Evolutionary conservation across 495 filamentous ascomycete genomes (phyloP).

Genomic region (Penicillium pancosmium): DNA sequence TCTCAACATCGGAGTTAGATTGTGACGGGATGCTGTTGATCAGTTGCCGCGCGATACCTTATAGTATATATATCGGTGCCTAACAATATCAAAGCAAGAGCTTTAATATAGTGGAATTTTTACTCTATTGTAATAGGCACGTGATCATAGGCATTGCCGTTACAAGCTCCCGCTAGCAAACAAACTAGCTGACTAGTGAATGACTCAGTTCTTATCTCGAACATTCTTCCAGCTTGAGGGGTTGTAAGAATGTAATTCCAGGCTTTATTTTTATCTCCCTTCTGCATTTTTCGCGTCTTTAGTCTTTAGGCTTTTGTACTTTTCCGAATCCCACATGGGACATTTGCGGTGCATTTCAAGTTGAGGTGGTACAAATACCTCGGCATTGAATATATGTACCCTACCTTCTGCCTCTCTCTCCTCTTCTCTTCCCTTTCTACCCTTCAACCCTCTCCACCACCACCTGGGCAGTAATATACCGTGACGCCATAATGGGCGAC

Average conservation of each 20-base stretch:
- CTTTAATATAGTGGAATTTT: no score
- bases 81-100: no score
- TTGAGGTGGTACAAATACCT: background rate
- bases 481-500: background rate
- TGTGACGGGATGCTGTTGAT: no score
- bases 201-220: background rate
- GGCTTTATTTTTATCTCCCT: background rate
- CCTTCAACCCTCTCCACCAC: background rate
- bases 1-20: no score
- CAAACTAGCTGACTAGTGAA: background rate
- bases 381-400: background rate
- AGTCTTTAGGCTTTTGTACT: background rate
- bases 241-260: background rate
- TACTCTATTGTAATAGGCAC: no score
- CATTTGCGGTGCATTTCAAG: background rate
- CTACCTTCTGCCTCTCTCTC: background rate
- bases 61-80: no score
- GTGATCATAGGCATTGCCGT: no score
- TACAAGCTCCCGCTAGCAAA: background rate
- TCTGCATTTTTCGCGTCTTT: background rate
- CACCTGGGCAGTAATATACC: no score
- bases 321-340: background rate
- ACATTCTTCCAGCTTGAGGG: background rate
- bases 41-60: no score
- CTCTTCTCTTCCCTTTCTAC: background rate